Evolutionary conservation across 1,284 basidiomycete species (phyloP).

Genomic region (Ceratobasidium sp.): DNA sequence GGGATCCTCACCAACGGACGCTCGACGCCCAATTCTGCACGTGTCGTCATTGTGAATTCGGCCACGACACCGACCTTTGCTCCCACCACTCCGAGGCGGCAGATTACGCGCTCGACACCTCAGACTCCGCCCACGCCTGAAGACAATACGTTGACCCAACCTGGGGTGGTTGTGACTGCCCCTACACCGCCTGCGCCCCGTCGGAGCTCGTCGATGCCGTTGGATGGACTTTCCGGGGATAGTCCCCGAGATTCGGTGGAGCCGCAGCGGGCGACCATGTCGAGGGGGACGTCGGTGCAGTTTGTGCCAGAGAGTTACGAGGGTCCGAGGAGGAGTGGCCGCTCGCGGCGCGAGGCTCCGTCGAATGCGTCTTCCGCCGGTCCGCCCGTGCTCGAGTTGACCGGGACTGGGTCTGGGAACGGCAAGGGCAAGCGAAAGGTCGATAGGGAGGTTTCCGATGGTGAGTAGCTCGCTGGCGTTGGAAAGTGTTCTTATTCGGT

Average conservation of each 20-base stretch:
- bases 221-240: neutral
- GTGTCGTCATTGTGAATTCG: slow-evolving; percentile 30
- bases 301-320: slow-evolving; percentile 29
- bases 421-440: slow-evolving; percentile 35
- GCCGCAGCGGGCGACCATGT: slow-evolving; percentile 2
- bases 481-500: neutral
- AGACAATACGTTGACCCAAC: neutral
- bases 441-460: slow-evolving; percentile 14
- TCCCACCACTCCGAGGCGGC: neutral
- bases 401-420: neutral
- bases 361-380: neutral
- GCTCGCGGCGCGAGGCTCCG: neutral
- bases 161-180: slow-evolving; percentile 31
- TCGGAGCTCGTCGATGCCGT: slow-evolving; percentile 31
- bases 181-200: slow-evolving; percentile 26
- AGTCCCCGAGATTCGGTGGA: neutral
- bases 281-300: slow-evolving; percentile 28
- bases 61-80: slow-evolving; percentile 13
- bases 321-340: slow-evolving; percentile 1
- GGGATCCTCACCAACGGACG: slow-evolving; percentile 28
- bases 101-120: slow-evolving; percentile 15
- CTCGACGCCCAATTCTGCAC: neutral
- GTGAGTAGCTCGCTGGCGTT: neutral
- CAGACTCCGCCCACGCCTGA: neutral
- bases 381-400: neutral